Evolutionary conservation across 169 alveolate genomes (phyloP).

Genomic region (Besnoitia besnoiti): DNA sequence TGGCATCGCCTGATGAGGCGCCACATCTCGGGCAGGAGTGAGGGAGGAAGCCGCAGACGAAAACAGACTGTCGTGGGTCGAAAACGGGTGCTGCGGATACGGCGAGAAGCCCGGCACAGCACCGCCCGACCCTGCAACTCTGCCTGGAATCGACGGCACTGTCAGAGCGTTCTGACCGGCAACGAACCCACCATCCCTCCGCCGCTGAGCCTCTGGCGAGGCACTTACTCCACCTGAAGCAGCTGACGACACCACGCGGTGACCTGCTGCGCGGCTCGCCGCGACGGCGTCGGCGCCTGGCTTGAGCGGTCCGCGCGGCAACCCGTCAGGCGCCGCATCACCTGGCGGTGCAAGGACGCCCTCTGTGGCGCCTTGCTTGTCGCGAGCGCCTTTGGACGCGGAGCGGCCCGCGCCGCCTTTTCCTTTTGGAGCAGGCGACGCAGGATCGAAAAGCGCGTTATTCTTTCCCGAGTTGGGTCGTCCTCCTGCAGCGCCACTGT

Average conservation of each 20-base stretch:
- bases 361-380: background rate
- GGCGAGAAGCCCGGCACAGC: background rate
- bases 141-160: no score
- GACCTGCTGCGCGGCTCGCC: no score
- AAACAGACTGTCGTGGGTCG: background rate
- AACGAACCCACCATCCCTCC: no score
- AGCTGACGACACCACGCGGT: no score
- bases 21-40: background rate
- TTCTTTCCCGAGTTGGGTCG: background rate
- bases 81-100: background rate
- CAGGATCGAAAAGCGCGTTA: background rate
- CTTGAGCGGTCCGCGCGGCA: background rate
- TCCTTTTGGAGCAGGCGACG: background rate
- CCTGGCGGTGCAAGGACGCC: no score
- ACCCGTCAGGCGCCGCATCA: no score
- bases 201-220: no score
- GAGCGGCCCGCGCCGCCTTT: background rate
- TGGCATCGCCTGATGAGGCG: background rate
- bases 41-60: no score
- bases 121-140: no score
- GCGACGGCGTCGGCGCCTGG: no score
- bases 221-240: no score
- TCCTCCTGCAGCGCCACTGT: background rate
- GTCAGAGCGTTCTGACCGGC: no score
- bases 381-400: background rate